Percentiles rank a stretch among this genome's conserved stretches.
Evolutionary conservation across 2,329 filamentous ascomycete species (phyloP).

Genomic region (Xylariaceae sp.): DNA sequence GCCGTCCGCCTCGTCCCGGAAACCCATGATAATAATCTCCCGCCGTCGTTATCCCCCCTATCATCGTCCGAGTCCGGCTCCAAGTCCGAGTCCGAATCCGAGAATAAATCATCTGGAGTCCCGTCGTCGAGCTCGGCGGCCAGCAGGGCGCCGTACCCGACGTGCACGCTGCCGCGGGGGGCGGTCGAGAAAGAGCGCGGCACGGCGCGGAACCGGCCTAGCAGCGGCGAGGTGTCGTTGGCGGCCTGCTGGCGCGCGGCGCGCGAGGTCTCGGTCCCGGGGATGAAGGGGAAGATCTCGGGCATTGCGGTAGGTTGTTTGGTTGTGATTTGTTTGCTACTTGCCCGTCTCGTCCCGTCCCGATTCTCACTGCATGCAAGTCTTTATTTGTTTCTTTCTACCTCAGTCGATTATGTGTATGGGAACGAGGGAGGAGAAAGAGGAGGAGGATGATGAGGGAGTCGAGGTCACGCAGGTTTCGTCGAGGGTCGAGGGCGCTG

Average conservation of each 20-base stretch:
- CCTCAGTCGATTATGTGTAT: too few relatives aligned
- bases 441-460: too few relatives aligned
- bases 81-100: constrained; percentile 16
- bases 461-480: not conserved
- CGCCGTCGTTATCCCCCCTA: too few relatives aligned
- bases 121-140: constrained; percentile 43
- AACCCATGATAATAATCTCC: too few relatives aligned
- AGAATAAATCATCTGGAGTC: constrained; percentile 37
- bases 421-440: too few relatives aligned
- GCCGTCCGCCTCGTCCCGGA: constrained; percentile 30
- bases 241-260: constrained; percentile 47
- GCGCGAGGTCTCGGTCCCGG: constrained; percentile 59
- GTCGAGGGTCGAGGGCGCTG: not conserved
- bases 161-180: constrained; percentile 56
- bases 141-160: constrained; percentile 59
- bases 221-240: constrained; percentile 57
- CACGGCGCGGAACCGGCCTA: constrained; percentile 68
- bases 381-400: too few relatives aligned
- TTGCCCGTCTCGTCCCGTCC: too few relatives aligned
- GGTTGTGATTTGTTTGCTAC: too few relatives aligned
- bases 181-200: constrained; percentile 41
- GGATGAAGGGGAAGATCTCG: constrained; percentile 69
- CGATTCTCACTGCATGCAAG: too few relatives aligned
- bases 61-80: constrained; percentile 38
- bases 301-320: constrained; percentile 49